Conservation (phyloP, 129 eudicot genomes). For the Smallanthus sonchifolius region DNA sequence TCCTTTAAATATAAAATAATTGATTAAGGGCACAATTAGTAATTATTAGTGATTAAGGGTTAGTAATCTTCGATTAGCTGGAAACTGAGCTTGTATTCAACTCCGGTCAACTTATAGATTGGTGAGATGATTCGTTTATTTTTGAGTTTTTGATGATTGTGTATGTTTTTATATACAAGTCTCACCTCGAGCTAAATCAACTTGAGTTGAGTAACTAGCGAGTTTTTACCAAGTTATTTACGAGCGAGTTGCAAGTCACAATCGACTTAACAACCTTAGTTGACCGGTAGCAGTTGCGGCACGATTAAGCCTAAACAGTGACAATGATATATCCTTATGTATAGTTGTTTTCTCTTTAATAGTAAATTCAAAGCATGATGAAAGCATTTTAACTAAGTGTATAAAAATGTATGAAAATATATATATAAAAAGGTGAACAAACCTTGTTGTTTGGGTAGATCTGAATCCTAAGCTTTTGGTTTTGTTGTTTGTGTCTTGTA, state of each 20-base stretch:
- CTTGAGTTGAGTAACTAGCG: not conserved
- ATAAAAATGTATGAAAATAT: not conserved
- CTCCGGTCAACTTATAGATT: not conserved
- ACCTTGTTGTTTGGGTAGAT: conserved; percentile 71
- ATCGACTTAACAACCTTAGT: not conserved
- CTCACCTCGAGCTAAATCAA: not conserved
- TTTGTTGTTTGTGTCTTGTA: conserved; percentile 30
- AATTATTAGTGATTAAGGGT: not conserved
- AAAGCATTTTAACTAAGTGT: not conserved
- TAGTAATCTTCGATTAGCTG: not conserved
- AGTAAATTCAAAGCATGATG: not conserved
- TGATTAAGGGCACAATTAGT: not conserved
- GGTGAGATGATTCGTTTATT: not conserved
- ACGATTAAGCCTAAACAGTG: not conserved
- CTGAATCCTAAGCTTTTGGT: conserved; percentile 56
- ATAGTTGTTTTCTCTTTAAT: not conserved
- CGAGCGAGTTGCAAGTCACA: not conserved
- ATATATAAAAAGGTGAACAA: conserved; percentile 11
- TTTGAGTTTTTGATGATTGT: not conserved
- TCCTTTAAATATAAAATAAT: not conserved
- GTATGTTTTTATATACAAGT: not conserved
- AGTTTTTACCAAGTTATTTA: not conserved
- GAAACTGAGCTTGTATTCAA: not conserved
- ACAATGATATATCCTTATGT: not conserved
- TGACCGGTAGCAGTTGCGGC: not conserved